phyloP scores from a whole-genome alignment of 2,329 filamentous ascomycete genomes.

The Fusarium sororula region DNA sequence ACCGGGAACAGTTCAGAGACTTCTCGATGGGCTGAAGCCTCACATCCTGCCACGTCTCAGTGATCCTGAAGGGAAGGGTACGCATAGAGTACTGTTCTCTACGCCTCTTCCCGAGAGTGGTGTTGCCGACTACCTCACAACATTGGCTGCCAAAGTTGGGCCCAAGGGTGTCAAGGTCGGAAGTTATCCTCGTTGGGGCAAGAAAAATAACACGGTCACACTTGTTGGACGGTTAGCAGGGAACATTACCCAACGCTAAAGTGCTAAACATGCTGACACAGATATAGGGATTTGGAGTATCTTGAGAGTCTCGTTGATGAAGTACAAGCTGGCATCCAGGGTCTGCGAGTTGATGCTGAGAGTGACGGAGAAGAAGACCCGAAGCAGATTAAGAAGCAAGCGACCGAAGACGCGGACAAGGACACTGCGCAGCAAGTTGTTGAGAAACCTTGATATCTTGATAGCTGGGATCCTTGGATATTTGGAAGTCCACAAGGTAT shows the following conservation, averaged over 20 bases:
- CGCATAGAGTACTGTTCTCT: constrained; percentile 80
- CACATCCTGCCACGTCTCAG: constrained; percentile 73
- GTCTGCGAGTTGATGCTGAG: constrained; percentile 73
- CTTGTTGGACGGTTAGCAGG: constrained; percentile 71
- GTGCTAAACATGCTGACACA: constrained; percentile 38
- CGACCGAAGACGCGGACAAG: constrained; percentile 20
- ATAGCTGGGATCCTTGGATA: background rate
- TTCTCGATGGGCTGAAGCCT: constrained; percentile 82
- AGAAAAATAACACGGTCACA: constrained; percentile 87
- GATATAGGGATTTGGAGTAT: constrained; percentile 72
- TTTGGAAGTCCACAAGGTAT: background rate
- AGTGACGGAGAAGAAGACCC: constrained; percentile 74
- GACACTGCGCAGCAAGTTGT: constrained; percentile 4
- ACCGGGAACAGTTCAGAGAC: constrained; percentile 66
- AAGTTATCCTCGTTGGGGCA: constrained; percentile 93
- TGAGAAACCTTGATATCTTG: constrained; percentile 21
- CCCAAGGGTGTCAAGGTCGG: constrained; percentile 88
- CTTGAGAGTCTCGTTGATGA: constrained; percentile 83
- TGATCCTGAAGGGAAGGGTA: constrained; percentile 84
- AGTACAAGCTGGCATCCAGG: constrained; percentile 79
- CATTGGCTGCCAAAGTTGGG: constrained; percentile 78
- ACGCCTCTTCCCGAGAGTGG: constrained; percentile 89
- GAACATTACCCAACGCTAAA: background rate
- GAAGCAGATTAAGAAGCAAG: constrained; percentile 28
- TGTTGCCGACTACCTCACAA: constrained; percentile 83